Evolutionary conservation across 208 protist species (phyloP).

Genomic region (Leishmania arabica): DNA sequence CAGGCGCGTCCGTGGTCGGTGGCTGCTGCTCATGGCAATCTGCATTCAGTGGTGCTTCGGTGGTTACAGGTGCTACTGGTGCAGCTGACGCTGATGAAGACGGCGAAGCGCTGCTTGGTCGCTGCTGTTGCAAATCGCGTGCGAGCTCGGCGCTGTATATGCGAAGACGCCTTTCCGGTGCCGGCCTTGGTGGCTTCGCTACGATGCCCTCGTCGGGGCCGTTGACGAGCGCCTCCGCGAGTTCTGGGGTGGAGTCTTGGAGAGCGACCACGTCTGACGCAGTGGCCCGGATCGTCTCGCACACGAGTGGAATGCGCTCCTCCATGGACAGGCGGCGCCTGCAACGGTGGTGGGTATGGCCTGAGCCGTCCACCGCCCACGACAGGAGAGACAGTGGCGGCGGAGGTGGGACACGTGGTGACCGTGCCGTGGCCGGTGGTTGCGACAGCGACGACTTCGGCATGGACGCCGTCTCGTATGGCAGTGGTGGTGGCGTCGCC

Average conservation of each 20-base stretch:
- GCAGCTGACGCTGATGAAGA: not conserved
- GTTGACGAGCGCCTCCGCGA: conserved; percentile 43
- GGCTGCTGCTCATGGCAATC: not conserved
- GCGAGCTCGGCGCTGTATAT: conserved; percentile 14
- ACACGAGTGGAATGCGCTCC: conserved; percentile 54
- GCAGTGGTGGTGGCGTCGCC: not conserved
- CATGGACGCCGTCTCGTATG: not conserved
- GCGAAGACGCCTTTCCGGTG: not conserved
- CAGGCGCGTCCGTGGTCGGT: not conserved
- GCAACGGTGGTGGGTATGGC: conserved; percentile 53
- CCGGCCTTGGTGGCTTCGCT: not conserved
- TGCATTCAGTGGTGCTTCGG: not conserved
- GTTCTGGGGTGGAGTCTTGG: conserved; percentile 66
- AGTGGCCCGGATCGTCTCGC: conserved; percentile 40
- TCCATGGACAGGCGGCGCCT: conserved; percentile 50
- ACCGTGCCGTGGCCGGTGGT: not conserved
- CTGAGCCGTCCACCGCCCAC: conserved; percentile 71
- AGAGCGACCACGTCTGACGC: conserved; percentile 78
- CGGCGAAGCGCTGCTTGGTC: not conserved
- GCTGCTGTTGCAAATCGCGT: conserved; percentile 8
- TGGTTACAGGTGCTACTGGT: not conserved
- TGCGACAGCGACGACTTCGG: not conserved
- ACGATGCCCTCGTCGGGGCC: conserved; percentile 11
- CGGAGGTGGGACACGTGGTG: not conserved
- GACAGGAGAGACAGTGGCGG: conserved; percentile 74